Conservation (phyloP, 169 alveolate genomes). For the Plasmodium gallinaceum region DNA sequence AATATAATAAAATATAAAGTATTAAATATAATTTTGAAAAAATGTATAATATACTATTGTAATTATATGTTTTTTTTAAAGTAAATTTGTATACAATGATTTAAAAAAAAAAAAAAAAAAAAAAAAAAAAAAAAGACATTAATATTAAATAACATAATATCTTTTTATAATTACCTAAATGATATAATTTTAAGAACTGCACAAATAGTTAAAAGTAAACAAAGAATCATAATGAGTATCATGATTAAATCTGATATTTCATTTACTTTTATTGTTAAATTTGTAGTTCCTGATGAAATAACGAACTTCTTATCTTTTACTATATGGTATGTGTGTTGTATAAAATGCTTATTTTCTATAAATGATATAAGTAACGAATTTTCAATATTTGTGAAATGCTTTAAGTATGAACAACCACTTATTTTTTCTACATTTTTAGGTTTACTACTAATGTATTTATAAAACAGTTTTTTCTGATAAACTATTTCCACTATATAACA, state of each 20-base stretch:
- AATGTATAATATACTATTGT: too few species aligned
- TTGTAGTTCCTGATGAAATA: constrained; percentile 30
- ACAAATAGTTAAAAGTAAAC: constrained; percentile 9
- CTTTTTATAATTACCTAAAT: background rate
- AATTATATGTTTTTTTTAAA: background rate
- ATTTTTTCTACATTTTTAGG: background rate
- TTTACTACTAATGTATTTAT: constrained; percentile 14
- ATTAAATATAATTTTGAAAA: too few species aligned
- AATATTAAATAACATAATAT: background rate
- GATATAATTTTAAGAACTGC: background rate
- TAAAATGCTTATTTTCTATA: constrained; percentile 41
- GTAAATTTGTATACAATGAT: background rate
- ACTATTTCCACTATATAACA: constrained; percentile 22
- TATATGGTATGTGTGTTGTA: constrained; percentile 46
- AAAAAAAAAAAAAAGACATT: background rate
- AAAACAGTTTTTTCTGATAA: constrained; percentile 22
- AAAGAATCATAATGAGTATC: constrained; percentile 12
- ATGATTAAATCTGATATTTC: constrained; percentile 22
- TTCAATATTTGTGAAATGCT: constrained; percentile 18
- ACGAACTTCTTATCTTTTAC: constrained; percentile 17
- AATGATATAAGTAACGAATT: constrained; percentile 20
- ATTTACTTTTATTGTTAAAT: constrained; percentile 21
- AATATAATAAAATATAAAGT: too few species aligned
- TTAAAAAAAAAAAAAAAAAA: background rate
- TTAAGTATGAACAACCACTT: constrained; percentile 56